Percentiles rank a stretch among this genome's conserved stretches.
Evolutionary conservation across 1,284 basidiomycete genomes (phyloP).

Genomic region (Ustilago shanxiensis): DNA sequence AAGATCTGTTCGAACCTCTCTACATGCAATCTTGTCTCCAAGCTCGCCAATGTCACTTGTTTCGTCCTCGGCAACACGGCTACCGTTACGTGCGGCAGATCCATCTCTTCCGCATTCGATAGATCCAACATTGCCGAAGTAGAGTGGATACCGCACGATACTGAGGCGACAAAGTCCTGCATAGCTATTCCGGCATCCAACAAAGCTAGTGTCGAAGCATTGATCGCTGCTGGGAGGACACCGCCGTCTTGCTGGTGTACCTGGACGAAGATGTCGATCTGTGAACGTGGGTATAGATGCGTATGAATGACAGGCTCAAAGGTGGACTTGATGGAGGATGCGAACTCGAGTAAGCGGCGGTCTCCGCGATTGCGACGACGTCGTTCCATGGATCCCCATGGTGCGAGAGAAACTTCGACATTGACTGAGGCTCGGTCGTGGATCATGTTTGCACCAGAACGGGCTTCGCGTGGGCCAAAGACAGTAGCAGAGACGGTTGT

Average conservation of each 20-base stretch:
- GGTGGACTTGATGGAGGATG: slow-evolving; percentile 87
- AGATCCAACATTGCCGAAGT: slow-evolving; percentile 84
- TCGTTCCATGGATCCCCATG: slow-evolving; percentile 86
- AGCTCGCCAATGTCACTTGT: slow-evolving; percentile 86
- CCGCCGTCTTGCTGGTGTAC: slow-evolving; percentile 91
- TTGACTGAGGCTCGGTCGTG: slow-evolving; percentile 75
- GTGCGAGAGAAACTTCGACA: slow-evolving; percentile 74
- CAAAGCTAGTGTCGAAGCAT: slow-evolving; percentile 91
- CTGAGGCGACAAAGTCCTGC: slow-evolving; percentile 88
- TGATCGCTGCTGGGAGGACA: slow-evolving; percentile 91
- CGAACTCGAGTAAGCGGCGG: slow-evolving; percentile 86
- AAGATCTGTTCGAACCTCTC: slow-evolving; percentile 93
- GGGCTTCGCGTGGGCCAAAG: slow-evolving; percentile 90
- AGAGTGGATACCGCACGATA: slow-evolving; percentile 71
- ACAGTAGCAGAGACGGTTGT: slow-evolving; percentile 88
- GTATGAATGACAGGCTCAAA: slow-evolving; percentile 95
- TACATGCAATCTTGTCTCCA: slow-evolving; percentile 94
- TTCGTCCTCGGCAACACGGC: slow-evolving; percentile 85
- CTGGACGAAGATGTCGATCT: slow-evolving; percentile 93
- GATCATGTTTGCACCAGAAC: slow-evolving; percentile 42
- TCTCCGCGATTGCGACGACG: slow-evolving; percentile 77
- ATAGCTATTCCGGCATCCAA: slow-evolving; percentile 90
- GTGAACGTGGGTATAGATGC: slow-evolving; percentile 88
- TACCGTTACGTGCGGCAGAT: slow-evolving; percentile 87
- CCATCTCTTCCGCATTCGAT: slow-evolving; percentile 87